phyloP scores from a whole-genome alignment of 306 rosid species.

The Malus fusca region DNA sequence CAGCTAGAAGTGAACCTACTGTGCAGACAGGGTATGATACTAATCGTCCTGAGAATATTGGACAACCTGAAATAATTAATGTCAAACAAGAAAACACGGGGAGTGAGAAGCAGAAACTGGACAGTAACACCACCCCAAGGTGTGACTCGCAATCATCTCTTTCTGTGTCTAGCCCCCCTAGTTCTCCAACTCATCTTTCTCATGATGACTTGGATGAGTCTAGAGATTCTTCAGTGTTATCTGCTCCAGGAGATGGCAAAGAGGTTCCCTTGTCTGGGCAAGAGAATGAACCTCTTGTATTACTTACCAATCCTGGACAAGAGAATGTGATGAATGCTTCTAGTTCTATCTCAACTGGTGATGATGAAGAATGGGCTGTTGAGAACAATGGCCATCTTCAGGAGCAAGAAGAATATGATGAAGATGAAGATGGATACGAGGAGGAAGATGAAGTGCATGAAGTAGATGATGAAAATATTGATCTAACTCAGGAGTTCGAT shows the following conservation, averaged over 20 bases:
- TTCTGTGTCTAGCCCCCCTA: slow-evolving; percentile 89
- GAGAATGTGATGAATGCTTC: slow-evolving; percentile 37
- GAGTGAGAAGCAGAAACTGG: slow-evolving; percentile 40
- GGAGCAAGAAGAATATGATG: slow-evolving; percentile 96
- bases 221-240: slow-evolving; percentile 47
- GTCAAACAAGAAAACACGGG: slow-evolving; percentile 38
- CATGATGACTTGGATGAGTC: slow-evolving; percentile 89
- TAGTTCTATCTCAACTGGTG: slow-evolving; percentile 43
- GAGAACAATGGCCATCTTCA: slow-evolving; percentile 71
- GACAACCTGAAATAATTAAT: slow-evolving; percentile 44
- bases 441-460: slow-evolving; percentile 96
- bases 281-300: slow-evolving; percentile 38
- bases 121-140: slow-evolving; percentile 37
- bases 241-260: slow-evolving; percentile 44
- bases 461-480: slow-evolving; percentile 59
- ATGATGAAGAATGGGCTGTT: slow-evolving; percentile 86
- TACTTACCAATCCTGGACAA: slow-evolving; percentile 30
- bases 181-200: slow-evolving; percentile 88
- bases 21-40: slow-evolving; percentile 41
- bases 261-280: slow-evolving; percentile 25
- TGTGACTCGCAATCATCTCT: slow-evolving; percentile 97
- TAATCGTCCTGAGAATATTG: slow-evolving; percentile 22
- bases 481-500: slow-evolving; percentile 47
- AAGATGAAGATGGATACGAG: slow-evolving; percentile 78
- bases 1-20: slow-evolving; percentile 37